Evolutionary conservation across 768 basidiomycete genomes (phyloP), one percentile per base, ranked within the genome.

Genomic region (Lactarius trivialis): DNA sequence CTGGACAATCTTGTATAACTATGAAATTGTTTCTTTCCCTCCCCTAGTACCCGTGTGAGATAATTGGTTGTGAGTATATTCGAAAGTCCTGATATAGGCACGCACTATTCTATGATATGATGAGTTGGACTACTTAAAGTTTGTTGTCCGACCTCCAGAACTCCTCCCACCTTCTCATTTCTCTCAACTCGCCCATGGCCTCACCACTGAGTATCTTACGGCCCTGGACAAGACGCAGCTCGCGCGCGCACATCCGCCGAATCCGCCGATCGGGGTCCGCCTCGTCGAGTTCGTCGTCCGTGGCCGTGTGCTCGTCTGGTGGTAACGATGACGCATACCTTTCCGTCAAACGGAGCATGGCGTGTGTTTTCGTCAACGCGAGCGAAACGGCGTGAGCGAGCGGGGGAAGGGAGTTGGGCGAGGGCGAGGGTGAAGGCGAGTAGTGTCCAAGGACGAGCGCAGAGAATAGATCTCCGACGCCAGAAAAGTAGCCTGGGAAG

Each of bases 401-500:
- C 1, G 80, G 73, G 2, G 79, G 74, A 8, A 70, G 68, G 71
- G 66, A 58, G 63, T 64, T 64, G 15, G 53, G 28, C 48, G 36
- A 56, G 49, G 54, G 43, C 2, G 49, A 26, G 33, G 69, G 21
- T 65, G 63, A 51, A 1, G 77, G 72, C 48, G 78, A 71, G 73
- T 85, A 98, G 69, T 94, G 88, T 0, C 85, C 94, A 4, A 96
- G 79, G 30, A 95, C 84, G 59, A 98, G 83, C 1, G 96, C 91
- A 7, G 93, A 93, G 77, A 98, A 98, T 60, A 98, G 85, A 73
- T 99, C 97, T 19, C 97, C 97, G 12, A 97, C 95, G 28, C 97
- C 97, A 21, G 92, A 89, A 73, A 94, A 98, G 76, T 98, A 97
- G 12, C 94, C 95, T 6, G 87, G 82, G 50, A 98, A 80, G 32